Base-by-base conservation (phyloP, 1,284 basidiomycete genomes). In the Schizophyllum amplum region DNA sequence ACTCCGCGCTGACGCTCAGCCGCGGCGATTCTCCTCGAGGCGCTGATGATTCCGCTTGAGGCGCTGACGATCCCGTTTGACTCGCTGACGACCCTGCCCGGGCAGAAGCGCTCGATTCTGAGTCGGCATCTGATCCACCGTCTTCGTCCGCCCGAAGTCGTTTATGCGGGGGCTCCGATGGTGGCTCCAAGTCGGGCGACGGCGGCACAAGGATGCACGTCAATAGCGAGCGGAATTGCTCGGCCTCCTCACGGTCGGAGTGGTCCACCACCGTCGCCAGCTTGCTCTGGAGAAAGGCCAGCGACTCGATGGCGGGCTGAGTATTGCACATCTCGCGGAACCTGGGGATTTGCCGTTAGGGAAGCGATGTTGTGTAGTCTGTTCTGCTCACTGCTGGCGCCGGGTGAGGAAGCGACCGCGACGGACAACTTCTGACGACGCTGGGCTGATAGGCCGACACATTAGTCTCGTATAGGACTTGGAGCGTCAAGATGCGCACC, bases 281-380 rank as follows among this genome's bases (percentile, higher is more conserved):
- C 52, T 85, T 76, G 0, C 75, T 82, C 67, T 87, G 86, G 20
- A 92, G 72, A 69, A 88, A 91, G 15, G 74, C 75, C 23, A 92
- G 74, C 1, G 89, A 86, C 62, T 82, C 79, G n/a, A 87, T 76
- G 0, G 83, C 74, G 1, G 82, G 69, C n/a, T 70, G 72, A 47
- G 82, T 80, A 65, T 83, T 80, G 66, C 87, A 90, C 78, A 90
- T 82, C 65, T 91, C 89, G 22, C 84, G 80, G 70, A 91, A 92
- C 62, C 89, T 91, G 60, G 7, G 27, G 46, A 47, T 46, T 9
- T 23, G 15, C 21, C 52, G 46, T 55, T 42, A 24, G 27, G 17
- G n/a, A 22, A 23, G 58, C 21, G 9, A 46, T 17, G 7, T 17
- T 42, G 13, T 13, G 33, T 17, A 42, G 17, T 17, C 33, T 3